Conservation (phyloP, 192 early-diverging fungal species). For the Coemansia sp. region DNA sequence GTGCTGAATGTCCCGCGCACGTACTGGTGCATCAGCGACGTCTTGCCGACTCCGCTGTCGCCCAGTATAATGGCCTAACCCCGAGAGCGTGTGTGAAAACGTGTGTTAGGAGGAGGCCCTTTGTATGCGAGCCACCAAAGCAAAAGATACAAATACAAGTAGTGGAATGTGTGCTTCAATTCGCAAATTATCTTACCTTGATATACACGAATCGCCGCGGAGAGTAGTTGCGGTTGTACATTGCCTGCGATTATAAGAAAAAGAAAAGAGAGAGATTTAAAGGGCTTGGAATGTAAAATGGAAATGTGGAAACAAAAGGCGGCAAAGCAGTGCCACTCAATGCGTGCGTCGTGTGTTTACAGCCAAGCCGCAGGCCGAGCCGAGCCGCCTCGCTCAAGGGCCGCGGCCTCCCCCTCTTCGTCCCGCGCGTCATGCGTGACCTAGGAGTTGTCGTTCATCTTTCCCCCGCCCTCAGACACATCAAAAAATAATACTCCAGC, state of each 20-base stretch:
- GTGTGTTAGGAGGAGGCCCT: neutral
- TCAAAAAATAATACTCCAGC: too few species aligned
- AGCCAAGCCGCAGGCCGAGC: neutral
- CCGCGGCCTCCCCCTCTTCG: neutral
- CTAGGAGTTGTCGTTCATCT: neutral
- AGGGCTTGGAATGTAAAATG: neutral
- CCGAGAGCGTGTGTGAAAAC: neutral
- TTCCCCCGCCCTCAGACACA: too few species aligned
- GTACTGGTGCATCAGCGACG: constrained; percentile 99
- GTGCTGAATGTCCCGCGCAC: constrained; percentile 96
- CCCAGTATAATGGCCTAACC: constrained; percentile 54
- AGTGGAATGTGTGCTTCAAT: neutral
- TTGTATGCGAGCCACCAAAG: neutral
- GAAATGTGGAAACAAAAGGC: neutral
- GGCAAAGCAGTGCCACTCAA: too few species aligned
- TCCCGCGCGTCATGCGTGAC: neutral
- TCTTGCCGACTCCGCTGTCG: constrained; percentile 90
- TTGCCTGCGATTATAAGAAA: neutral
- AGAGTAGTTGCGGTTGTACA: constrained; percentile 44
- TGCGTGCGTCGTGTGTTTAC: too few species aligned
- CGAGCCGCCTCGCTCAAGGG: neutral
- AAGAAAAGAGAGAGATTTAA: neutral
- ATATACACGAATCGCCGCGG: constrained; percentile 46
- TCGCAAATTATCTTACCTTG: constrained; percentile 28
- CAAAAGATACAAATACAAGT: neutral